These are phyloP conservation scores for Hippophae rhamnoides DNA, from an alignment of 306 rosid species.

Conservation along the genomic window DNA sequence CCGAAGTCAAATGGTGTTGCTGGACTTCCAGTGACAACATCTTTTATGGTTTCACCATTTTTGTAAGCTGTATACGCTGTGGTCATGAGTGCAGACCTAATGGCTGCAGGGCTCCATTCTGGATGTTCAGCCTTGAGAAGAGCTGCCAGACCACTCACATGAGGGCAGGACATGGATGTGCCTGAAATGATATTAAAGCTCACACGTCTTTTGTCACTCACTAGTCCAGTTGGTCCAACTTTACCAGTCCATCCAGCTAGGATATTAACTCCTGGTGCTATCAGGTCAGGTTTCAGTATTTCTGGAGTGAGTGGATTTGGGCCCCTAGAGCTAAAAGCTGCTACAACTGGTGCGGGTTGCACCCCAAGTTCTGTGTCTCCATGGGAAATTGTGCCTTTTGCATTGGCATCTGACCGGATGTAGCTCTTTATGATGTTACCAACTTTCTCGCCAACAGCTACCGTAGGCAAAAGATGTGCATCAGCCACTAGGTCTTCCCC, in stretches of 20 bases:
- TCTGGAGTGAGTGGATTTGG: constrained; percentile 60
- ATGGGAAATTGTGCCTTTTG: constrained; percentile 38
- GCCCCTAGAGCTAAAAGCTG: constrained; percentile 89
- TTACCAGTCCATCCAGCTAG: constrained; percentile 84
- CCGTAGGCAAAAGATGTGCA: constrained; percentile 49
- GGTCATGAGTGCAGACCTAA: constrained; percentile 91
- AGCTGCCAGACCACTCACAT: constrained; percentile 77
- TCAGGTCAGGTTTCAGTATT: constrained; percentile 81
- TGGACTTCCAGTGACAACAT: constrained; percentile 47
- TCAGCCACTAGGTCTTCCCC: constrained; percentile 75
- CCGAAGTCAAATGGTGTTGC: constrained; percentile 81
- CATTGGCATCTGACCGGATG: constrained; percentile 33
- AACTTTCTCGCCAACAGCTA: constrained; percentile 49
- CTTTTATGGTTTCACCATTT: constrained; percentile 45
- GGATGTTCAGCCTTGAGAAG: constrained; percentile 62
- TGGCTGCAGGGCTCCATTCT: constrained; percentile 87
- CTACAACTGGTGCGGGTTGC: constrained; percentile 79
- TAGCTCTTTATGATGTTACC: constrained; percentile 51
- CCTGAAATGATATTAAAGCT: constrained; percentile 73
- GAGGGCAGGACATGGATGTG: constrained; percentile 98
- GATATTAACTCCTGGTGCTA: constrained; percentile 96
- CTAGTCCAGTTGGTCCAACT: constrained; percentile 53
- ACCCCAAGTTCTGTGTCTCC: constrained; percentile 54
- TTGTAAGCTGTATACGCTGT: constrained; percentile 60
- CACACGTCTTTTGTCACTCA: constrained; percentile 43